Conservation (phyloP, 1,139 yeast genomes). For the Yamadazyma sp. region DNA sequence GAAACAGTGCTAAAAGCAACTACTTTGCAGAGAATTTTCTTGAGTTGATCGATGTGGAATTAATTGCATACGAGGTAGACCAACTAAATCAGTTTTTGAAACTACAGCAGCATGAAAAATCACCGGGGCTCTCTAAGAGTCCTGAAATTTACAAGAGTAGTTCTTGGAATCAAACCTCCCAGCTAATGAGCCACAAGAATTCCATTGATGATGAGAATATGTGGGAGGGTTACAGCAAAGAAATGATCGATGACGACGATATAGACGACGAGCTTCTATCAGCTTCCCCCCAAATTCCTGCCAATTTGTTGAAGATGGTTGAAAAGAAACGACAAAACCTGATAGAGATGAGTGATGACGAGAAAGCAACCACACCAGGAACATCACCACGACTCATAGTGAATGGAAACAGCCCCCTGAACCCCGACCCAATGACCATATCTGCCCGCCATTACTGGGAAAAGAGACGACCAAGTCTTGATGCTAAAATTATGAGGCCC, state of each 20-base stretch:
- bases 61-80: slow-evolving; percentile 45
- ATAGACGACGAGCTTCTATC: slow-evolving; percentile 53
- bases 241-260: slow-evolving; percentile 42
- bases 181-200: slow-evolving; percentile 11
- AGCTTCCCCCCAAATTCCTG: slow-evolving; percentile 69
- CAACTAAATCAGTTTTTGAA: slow-evolving; percentile 23
- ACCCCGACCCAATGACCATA: slow-evolving; percentile 21
- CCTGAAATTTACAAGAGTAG: slow-evolving; percentile 16
- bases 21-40: slow-evolving; percentile 82
- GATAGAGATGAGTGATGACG: slow-evolving; percentile 20
- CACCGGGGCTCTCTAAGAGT: slow-evolving; percentile 8
- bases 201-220: slow-evolving; percentile 18
- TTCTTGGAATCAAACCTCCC: slow-evolving; percentile 11
- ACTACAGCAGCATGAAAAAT: slow-evolving; percentile 10
- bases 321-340: slow-evolving; percentile 44
- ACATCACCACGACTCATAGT: slow-evolving; percentile 28
- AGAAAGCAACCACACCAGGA: slow-evolving; percentile 28
- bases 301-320: slow-evolving; percentile 54
- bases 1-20: slow-evolving; percentile 58
- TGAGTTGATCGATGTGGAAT: slow-evolving; percentile 63
- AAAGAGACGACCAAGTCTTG: slow-evolving; percentile 37
- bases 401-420: slow-evolving; percentile 9
- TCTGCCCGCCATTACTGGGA: slow-evolving; percentile 24
- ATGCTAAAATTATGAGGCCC: slow-evolving; percentile 24
- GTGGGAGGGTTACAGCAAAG: slow-evolving; percentile 18